Conservation (phyloP, 768 basidiomycete genomes). For the Boletus patriciae region DNA sequence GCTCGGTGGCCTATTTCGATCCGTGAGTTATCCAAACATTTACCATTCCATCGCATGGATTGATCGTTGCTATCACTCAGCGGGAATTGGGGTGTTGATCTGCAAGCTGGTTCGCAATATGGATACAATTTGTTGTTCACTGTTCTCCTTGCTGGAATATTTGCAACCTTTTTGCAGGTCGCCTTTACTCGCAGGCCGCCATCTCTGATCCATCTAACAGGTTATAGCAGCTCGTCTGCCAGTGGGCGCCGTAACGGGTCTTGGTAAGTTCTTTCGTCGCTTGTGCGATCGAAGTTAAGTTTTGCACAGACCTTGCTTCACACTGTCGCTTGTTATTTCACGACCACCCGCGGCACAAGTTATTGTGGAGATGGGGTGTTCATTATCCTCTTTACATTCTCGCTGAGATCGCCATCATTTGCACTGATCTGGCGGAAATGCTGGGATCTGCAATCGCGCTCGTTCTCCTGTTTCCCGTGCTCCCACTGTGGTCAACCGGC, state of each 20-base stretch:
- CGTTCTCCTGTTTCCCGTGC: slow-evolving; percentile 65
- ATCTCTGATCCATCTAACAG: slow-evolving; percentile 36
- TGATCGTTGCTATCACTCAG: slow-evolving; percentile 32
- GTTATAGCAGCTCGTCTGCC: slow-evolving; percentile 76
- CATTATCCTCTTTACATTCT: slow-evolving; percentile 66
- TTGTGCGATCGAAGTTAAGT: slow-evolving; percentile 14
- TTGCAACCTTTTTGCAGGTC: slow-evolving; percentile 81
- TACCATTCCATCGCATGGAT: neutral
- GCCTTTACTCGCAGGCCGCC: neutral
- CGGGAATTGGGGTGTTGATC: slow-evolving; percentile 89
- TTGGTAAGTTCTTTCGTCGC: slow-evolving; percentile 47
- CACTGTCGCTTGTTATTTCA: slow-evolving; percentile 67
- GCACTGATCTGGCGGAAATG: slow-evolving; percentile 80
- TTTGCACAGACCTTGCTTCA: slow-evolving; percentile 51
- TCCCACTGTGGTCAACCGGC: slow-evolving; percentile 71
- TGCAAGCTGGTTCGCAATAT: slow-evolving; percentile 81
- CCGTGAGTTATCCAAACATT: slow-evolving; percentile 51
- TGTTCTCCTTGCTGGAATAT: slow-evolving; percentile 77
- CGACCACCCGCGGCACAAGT: slow-evolving; percentile 58
- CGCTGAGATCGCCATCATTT: slow-evolving; percentile 70
- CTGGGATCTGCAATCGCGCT: slow-evolving; percentile 81
- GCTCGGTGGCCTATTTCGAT: slow-evolving; percentile 87
- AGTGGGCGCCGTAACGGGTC: slow-evolving; percentile 79
- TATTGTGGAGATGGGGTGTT: slow-evolving; percentile 55
- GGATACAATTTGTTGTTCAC: slow-evolving; percentile 88